Conservation (phyloP, 164 flowering plant genomes). For the Santalum album region DNA sequence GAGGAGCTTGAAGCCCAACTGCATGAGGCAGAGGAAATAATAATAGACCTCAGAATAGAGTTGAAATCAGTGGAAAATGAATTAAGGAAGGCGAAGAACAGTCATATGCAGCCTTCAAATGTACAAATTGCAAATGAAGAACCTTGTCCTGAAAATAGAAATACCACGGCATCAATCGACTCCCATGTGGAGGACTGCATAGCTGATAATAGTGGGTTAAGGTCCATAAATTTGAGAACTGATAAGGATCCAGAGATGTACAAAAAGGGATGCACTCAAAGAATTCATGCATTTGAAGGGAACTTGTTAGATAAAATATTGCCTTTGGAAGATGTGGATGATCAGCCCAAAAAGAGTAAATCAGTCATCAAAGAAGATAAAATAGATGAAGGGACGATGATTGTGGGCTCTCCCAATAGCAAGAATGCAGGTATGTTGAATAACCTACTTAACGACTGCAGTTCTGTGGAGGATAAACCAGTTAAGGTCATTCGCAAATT, state of each 20-base stretch:
- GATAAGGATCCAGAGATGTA: not conserved
- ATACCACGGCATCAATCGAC: too few relatives aligned
- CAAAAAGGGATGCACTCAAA: not conserved
- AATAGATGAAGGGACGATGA: not conserved
- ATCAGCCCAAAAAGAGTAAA: not conserved
- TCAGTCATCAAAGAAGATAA: not conserved
- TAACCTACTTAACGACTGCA: not conserved
- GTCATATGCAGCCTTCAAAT: too few relatives aligned
- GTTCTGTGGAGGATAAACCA: not conserved
- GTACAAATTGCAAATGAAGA: slow-evolving; percentile 1
- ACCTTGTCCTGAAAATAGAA: not conserved
- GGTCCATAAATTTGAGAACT: not conserved
- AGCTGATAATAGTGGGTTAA: too few relatives aligned
- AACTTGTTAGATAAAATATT: not conserved
- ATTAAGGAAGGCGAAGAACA: not conserved
- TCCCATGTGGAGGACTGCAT: too few relatives aligned
- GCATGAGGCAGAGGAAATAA: not conserved
- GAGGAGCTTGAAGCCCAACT: slow-evolving; percentile 1
- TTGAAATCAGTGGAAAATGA: not conserved
- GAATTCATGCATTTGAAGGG: not conserved
- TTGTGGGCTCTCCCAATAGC: not conserved
- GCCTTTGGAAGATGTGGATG: not conserved
- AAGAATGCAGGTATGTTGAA: not conserved
- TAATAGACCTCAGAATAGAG: not conserved
- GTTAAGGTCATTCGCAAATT: not conserved